Base-by-base conservation (phyloP, 805 yeast genomes). In the Clavispora phyllophila region DNA sequence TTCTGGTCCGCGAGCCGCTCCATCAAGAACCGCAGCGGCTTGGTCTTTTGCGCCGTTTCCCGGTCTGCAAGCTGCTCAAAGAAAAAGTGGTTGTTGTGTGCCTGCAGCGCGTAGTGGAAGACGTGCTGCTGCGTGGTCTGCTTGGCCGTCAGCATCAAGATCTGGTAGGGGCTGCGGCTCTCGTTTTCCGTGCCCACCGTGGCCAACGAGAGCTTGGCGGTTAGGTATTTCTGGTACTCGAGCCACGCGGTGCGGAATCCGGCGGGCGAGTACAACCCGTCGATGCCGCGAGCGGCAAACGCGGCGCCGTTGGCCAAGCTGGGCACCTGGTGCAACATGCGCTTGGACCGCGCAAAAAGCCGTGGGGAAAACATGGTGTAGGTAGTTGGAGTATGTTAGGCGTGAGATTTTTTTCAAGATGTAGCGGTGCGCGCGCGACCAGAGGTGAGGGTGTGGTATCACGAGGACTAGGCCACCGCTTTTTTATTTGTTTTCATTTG, bases 91-190 rank as follows among this genome's bases (percentile, higher is more conserved):
- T 93, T 93, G 66, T 89, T 90, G 68, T 86, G 91, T 2, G 89
- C 82, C 60, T 86, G 95, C 4, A 96, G 86, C 3, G 98, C 97
- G 57, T 75, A 79, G 65, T 90, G 93, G 73, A 83, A 90, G n/a
- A 78, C 63, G 42, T 78, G 77, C 26, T 89, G 82, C 54, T 78
- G 77, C 24, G 80, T 77, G 24, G 85, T 71, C 48, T 79, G 77
- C 54, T 77, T 76, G 3, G 89, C 84, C 0, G 93, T 79, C 50
- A 81, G 75, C 45, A 80, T 63, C 44, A 81, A 60, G 42, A 87
- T 78, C 47, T 85, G 85, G 60, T 83, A 79, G 3, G 96, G 91
- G 15, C 75, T 67, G 59, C 85, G 79, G 7, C 84, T 75, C 62
- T 88, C 96, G 60, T 81, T 75, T 42, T 80, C 83, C 1, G 96